Conservation (phyloP, 129 eudicot species). For the Glebionis coronaria region DNA sequence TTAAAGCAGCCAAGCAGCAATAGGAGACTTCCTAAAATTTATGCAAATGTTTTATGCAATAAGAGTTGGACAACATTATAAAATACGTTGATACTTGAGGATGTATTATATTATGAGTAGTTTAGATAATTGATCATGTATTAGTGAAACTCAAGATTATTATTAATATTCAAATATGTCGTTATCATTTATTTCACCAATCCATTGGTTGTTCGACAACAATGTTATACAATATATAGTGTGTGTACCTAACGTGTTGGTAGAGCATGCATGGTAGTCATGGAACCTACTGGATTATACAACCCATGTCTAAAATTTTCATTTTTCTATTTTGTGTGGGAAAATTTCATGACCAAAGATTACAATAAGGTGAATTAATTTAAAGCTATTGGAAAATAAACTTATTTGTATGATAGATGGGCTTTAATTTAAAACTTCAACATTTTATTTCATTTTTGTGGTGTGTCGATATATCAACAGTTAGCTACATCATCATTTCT, state of each 20-base stretch:
- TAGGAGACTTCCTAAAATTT: no score
- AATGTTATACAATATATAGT: no score
- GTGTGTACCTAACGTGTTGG: no score
- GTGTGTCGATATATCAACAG: background rate
- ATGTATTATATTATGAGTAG: background rate
- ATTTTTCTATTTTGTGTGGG: constrained; percentile 34
- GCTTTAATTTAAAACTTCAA: constrained; percentile 22
- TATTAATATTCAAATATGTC: no score
- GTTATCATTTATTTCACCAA: no score
- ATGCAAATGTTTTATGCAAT: background rate
- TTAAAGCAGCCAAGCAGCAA: no score
- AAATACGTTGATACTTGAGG: background rate
- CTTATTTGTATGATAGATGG: constrained; percentile 27
- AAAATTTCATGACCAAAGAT: constrained; percentile 17
- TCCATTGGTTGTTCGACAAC: no score
- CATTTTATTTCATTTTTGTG: background rate
- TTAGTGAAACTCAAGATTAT: no score
- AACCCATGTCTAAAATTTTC: background rate
- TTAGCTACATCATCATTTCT: background rate
- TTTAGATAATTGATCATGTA: no score
- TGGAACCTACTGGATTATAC: no score
- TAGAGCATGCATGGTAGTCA: no score
- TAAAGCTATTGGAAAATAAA: constrained; percentile 24
- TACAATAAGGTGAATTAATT: constrained; percentile 38
- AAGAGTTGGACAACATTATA: background rate